Base-by-base conservation (phyloP, 1,139 yeast species). In the Suhomyces coccinellae region DNA sequence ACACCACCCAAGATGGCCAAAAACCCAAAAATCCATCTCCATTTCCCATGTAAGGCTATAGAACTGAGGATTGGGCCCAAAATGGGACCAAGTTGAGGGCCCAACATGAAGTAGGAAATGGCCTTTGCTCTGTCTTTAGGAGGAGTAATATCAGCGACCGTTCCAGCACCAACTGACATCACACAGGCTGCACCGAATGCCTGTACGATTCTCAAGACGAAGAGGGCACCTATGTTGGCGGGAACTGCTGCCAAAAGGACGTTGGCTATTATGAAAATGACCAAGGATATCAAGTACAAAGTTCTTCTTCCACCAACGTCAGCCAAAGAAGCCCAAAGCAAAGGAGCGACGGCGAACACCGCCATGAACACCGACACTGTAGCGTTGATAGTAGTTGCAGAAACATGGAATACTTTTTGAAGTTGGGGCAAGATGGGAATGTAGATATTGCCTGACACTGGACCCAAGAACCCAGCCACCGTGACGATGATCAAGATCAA, bases 361-460 rank as follows among this genome's bases (percentile, higher is more conserved):
- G 67, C 77, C 84, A 81, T 80, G 49, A 81, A 80, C 0, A 76
- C 80, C 0, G 85, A 74, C 0, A 82, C 84, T 0, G 86, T 80
- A 20, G 82, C 82, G 59, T 80, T 79, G 31, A 80, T 77, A 0
- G 73, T 59, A 0, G 80, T 64, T 3, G 70, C 61, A 1, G 79
- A 71, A 2, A 67, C 75, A 4, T 65, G 36, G 48, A 79, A 77
- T 2, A 67, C 74, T 3, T 59, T 53, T 49, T 72, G 68, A 22
- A 81, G 60, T 13, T 71, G 60, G 1, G 84, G 83, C 15, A 81
- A 58, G 4, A 82, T 66, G 2, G 86, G 85, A 20, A 80, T 75
- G 53, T 80, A 81, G 28, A 80, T 79, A 48, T 80, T 80, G 1
- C 85, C 85, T 3, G 83, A 69, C 43, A 80, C 65, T 0, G 86